Base-by-base conservation (phyloP, 2,329 filamentous ascomycete species). In the Trichoderma cornu-damae region DNA sequence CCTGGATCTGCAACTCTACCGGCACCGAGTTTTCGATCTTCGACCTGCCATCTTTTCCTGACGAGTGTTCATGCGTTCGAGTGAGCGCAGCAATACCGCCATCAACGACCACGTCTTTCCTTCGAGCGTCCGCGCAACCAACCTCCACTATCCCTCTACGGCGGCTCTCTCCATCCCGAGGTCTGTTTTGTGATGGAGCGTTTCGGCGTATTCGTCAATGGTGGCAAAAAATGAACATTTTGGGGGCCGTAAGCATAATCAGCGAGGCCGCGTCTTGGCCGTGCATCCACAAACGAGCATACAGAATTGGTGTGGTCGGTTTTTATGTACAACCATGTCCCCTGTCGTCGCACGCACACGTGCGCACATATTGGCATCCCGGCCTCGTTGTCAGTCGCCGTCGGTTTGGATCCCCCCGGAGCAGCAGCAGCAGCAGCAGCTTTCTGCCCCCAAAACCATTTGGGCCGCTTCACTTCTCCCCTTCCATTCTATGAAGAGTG, bases 311-410 rank as follows among this genome's bases (percentile, higher is more conserved):
- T 20, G 42, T 47, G 40, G 34, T 20, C 51, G 1, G 14, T 47
- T 47, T n/a, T n/a, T n/a, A n/a, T n/a, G n/a, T 55, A 47, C 42
- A 55, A 26, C 51, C n/a, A 35, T 55, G 32, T 46, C 22, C 51
- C 42, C 32, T 47, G 42, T 47, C 51, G 8, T 43, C 26, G 3
- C 16, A 30, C 43, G n/a, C 26, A 42, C 35, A 42, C 49, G 48
- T 38, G 48, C 48, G 20, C 34, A 40, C 9, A 38, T 7, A 50
- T 26, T 11, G 30, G 38, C n/a, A 44, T 53, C 50, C 40, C n/a
- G 42, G 24, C 11, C 26, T 30, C 22, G 20, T 22, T 18, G 14
- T 26, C 24, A 20, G 14, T 55, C 35, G 12, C 38, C 28, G n/a
- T 38, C 24, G 12, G 8, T 28, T 46, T 46, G 42, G 22, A 18